Conservation (phyloP, 1,139 yeast species). For the Petasospora fabianii region DNA sequence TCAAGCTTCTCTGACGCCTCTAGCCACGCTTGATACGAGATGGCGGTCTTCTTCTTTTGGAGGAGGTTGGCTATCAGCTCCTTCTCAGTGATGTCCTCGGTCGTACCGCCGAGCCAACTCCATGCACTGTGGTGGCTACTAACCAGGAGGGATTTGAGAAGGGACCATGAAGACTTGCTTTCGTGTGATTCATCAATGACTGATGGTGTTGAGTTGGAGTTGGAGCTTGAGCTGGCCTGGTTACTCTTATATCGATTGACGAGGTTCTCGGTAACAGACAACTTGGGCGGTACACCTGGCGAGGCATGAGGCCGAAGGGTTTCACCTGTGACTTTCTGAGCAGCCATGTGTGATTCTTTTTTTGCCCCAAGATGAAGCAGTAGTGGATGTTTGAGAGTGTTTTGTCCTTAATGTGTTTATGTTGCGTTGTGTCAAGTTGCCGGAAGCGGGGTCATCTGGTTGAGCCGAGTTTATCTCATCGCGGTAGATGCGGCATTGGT, state of each 20-base stretch:
- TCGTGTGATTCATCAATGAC: not conserved
- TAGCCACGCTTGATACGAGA: slow-evolving; percentile 70
- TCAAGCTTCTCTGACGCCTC: slow-evolving; percentile 63
- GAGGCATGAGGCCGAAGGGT: no score
- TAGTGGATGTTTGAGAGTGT: no score
- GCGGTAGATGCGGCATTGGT: no score
- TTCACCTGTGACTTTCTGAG: no score
- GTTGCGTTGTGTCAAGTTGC: no score
- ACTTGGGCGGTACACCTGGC: no score
- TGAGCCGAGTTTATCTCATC: no score
- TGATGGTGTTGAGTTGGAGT: not conserved
- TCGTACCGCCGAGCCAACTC: slow-evolving; percentile 6
- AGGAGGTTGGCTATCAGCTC: slow-evolving; percentile 35
- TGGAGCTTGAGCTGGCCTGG: not conserved
- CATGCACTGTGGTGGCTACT: not conserved
- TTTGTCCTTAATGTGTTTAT: no score
- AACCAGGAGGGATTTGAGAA: not conserved
- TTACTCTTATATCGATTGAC: slow-evolving; percentile 12
- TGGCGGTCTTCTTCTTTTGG: slow-evolving; percentile 53
- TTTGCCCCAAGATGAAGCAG: no score
- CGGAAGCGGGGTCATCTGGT: no score
- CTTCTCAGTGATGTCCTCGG: slow-evolving; percentile 20
- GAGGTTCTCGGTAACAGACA: slow-evolving; percentile 18
- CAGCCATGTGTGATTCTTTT: no score
- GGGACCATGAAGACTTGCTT: not conserved